Evolutionary conservation across 306 rosid genomes (phyloP).

Genomic region (peach (Prunus persica)): Prunus_persica_NCBIv2 NC_034015.1:22297501-22298000

Average conservation of each 20-base stretch:
- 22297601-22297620: constrained; percentile 14
- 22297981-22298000: too few relatives aligned
- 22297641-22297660: not conserved
- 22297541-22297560: constrained; percentile 37
- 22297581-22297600: constrained; percentile 40
- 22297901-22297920: too few relatives aligned
- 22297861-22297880: not conserved
- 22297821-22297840: not conserved
- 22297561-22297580: constrained; percentile 35
- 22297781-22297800: too few relatives aligned
- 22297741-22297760: too few relatives aligned
- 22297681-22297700: not conserved
- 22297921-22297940: too few relatives aligned
- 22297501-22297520: constrained; percentile 34
- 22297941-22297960: not conserved
- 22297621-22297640: not conserved
- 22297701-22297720: not conserved
- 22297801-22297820: too few relatives aligned
- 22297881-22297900: too few relatives aligned
- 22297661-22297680: not conserved
- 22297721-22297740: not conserved
- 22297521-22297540: constrained; percentile 40
- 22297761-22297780: too few relatives aligned
- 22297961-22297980: not conserved
- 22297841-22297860: not conserved